Percentiles rank a stretch among this genome's conserved stretches.
Conservation (phyloP, 352 stramenopile species). For the Blastocystis sp. region DNA sequence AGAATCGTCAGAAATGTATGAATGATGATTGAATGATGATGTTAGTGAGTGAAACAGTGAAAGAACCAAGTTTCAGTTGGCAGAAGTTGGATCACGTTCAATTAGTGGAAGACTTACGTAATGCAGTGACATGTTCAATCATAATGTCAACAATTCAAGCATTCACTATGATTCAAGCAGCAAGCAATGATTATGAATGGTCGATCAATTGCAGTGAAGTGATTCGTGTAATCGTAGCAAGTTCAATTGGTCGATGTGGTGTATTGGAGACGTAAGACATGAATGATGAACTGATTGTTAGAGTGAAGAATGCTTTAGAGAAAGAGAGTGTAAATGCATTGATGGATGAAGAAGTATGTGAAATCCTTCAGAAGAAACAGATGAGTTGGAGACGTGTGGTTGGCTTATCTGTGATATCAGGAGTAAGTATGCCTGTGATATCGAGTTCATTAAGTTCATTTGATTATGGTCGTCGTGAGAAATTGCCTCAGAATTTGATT, state of each 20-base stretch:
- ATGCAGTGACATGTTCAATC: neutral
- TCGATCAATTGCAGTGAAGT: conserved; percentile 88
- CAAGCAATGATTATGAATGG: conserved; percentile 87
- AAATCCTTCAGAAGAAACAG: conserved; percentile 74
- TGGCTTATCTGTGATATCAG: conserved; percentile 84
- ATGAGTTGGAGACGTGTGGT: conserved; percentile 90
- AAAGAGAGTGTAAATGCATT: neutral
- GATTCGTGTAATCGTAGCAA: conserved; percentile 69
- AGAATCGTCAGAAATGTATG: neutral
- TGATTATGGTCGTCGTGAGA: conserved; percentile 87
- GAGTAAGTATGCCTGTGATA: conserved; percentile 81
- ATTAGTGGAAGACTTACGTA: conserved; percentile 81
- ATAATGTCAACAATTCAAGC: neutral
- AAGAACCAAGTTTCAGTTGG: conserved; percentile 13
- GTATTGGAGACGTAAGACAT: neutral
- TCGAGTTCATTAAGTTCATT: conserved; percentile 89
- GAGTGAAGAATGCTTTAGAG: conserved; percentile 27
- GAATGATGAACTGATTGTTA: neutral
- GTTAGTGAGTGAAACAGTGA: neutral
- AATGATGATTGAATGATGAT: neutral
- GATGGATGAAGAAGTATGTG: neutral
- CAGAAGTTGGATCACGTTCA: conserved; percentile 79
- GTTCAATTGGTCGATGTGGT: neutral
- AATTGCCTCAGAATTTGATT: conserved; percentile 88
- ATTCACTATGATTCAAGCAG: conserved; percentile 77